Evolutionary conservation across 176 grass and related monocot species (phyloP), one percentile per base, ranked within the genome.

Genomic region (Avena eriantha): DNA sequence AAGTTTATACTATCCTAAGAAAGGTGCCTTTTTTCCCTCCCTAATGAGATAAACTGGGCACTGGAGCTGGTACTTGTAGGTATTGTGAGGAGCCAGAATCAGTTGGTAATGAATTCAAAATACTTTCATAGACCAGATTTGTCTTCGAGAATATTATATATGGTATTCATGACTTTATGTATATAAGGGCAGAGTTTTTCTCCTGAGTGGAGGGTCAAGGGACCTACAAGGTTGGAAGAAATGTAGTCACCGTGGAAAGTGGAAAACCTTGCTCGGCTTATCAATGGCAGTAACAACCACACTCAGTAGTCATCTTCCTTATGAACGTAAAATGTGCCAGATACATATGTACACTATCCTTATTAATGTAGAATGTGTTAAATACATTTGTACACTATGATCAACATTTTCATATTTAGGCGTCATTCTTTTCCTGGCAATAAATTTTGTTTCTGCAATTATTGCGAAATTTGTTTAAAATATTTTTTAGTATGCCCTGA

Each of bases 181-280:
- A 47, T 10, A 47, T 47, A 47, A 47, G 45, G 5, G 0, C 9
- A 1, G 9, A 47, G 1, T 47, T 87, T 86, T 85, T 95, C 74
- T 71, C 82, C 31, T 68, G 76, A 73, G 71, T 60, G 1, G 85
- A 95, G 76, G 90, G 61, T 65, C 64, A 73, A 61, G 88, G 78
- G 23, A 92, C 90, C 17, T 89, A 85, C 26, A 95, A 95, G 75
- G 50, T 83, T 84, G 90, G 93, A 29, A 88, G 93, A 87, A 95
- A 92, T 17, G 86, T 95, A 14, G 29, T 29, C 6, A 41, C 39
- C 39, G 39, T 41, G 39, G 39, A 41, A 41, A 41, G 39, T 41
- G 39, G 39, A 41, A 41, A 41, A 7, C 39, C 39, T 41, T 41
- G 39, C 39, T 41, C 39, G 7, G 39, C 7, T 41, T 41, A 41